Evolutionary conservation across 768 basidiomycete species (phyloP).

Genomic region (Leccinum variicolor): DNA sequence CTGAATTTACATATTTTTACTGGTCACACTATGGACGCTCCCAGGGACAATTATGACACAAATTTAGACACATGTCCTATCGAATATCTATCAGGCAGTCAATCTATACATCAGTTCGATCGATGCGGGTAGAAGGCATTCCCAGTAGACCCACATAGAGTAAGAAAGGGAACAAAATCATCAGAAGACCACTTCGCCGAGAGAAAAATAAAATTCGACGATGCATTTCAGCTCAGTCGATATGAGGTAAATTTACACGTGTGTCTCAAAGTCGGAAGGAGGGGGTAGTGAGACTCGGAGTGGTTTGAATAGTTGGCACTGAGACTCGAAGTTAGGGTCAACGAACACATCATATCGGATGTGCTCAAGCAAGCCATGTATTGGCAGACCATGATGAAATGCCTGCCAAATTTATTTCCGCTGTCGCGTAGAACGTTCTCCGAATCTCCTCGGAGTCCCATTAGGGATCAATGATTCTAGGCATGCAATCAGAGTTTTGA

Average conservation of each 20-base stretch:
- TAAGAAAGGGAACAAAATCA: neutral
- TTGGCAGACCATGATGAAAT: neutral
- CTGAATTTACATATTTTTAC: neutral
- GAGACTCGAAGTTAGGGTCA: no score
- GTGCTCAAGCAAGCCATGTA: neutral
- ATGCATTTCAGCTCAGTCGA: neutral
- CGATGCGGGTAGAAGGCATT: neutral
- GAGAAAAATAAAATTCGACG: neutral
- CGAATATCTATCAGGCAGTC: neutral
- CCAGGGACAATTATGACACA: neutral
- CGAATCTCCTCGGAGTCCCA: neutral
- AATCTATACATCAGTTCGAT: neutral
- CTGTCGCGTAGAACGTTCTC: neutral
- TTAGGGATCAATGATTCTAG: neutral
- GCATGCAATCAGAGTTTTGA: neutral
- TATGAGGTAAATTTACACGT: neutral
- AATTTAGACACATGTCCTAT: neutral
- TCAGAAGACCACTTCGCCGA: neutral
- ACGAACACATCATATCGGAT: neutral
- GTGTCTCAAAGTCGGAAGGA: neutral
- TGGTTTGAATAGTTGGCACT: no score
- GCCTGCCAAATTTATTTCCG: neutral
- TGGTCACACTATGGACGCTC: neutral
- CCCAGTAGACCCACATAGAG: neutral
- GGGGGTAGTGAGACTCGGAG: neutral